Percentiles rank a stretch among this genome's conserved stretches.
These are phyloP conservation scores for Globisporangium uncinulatum DNA, from an alignment of 352 stramenopile genomes.

Conservation along the genomic window DNA sequence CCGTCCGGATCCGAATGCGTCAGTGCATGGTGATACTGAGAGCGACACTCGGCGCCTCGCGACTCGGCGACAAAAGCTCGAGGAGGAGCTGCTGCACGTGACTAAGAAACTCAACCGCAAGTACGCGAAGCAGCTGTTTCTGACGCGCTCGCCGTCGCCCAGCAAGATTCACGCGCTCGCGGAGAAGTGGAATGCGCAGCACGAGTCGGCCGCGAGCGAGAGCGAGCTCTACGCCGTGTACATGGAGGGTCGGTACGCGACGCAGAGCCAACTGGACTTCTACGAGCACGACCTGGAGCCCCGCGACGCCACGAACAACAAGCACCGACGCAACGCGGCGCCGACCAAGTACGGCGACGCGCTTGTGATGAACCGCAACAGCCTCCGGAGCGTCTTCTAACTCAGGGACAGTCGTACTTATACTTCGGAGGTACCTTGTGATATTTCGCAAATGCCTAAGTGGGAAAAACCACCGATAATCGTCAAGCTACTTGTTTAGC, in stretches of 20 bases:
- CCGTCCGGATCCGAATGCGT: neutral
- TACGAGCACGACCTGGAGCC: conserved; percentile 42
- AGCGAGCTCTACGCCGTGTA: conserved; percentile 45
- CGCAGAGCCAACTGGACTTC: conserved; percentile 55
- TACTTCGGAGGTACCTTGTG: no score
- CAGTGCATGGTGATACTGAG: neutral
- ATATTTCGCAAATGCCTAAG: no score
- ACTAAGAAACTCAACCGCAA: conserved; percentile 73
- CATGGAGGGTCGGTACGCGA: conserved; percentile 48
- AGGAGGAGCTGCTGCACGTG: conserved; percentile 45
- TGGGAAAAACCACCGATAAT: neutral
- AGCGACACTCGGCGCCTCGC: conserved; percentile 15
- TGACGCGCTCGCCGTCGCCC: conserved; percentile 15
- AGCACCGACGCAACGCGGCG: conserved; percentile 35
- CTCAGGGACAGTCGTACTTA: neutral
- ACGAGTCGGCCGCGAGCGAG: conserved; percentile 22
- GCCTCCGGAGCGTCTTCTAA: conserved; percentile 54
- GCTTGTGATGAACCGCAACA: conserved; percentile 41
- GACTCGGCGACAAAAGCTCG: conserved; percentile 29
- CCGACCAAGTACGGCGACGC: conserved; percentile 75
- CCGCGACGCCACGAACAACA: conserved; percentile 37
- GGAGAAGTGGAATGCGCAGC: conserved; percentile 34
- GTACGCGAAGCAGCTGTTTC: conserved; percentile 51
- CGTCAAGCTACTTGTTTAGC: no score
- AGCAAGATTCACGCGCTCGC: conserved; percentile 35